These are phyloP conservation scores for Xerocomellus chrysenteron DNA, from an alignment of 768 basidiomycete species.

Conservation along the genomic window DNA sequence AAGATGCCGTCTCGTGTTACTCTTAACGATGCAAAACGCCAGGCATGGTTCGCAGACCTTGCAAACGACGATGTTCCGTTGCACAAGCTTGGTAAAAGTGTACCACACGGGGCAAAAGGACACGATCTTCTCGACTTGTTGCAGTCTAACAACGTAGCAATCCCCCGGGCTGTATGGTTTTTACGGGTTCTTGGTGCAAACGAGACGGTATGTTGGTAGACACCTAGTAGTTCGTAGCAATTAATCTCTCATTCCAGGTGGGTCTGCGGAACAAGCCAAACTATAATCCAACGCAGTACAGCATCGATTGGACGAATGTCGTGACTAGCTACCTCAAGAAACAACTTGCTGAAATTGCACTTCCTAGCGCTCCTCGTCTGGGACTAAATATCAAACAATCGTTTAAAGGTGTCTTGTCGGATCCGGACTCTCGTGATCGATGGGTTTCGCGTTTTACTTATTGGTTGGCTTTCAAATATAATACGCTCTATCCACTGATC, in stretches of 20 bases:
- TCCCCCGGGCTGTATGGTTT: constrained; percentile 85
- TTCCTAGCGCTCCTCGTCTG: constrained; percentile 75
- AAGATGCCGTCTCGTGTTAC: constrained; percentile 83
- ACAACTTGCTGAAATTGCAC: constrained; percentile 71
- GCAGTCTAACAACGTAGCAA: constrained; percentile 72
- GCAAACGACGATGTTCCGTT: constrained; percentile 80
- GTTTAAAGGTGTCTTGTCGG: constrained; percentile 79
- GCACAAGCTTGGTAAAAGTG: constrained; percentile 77
- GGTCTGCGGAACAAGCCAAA: constrained; percentile 73
- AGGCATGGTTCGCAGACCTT: constrained; percentile 80
- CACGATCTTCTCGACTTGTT: constrained; percentile 80
- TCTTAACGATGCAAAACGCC: constrained; percentile 73
- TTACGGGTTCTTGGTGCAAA: constrained; percentile 84
- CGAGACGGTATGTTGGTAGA: constrained; percentile 58
- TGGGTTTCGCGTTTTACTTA: constrained; percentile 83
- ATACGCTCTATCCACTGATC: not conserved
- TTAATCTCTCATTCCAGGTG: constrained; percentile 42
- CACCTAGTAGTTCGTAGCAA: not conserved
- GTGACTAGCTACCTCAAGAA: constrained; percentile 83
- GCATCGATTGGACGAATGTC: constrained; percentile 80
- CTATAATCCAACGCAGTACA: constrained; percentile 83
- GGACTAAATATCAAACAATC: constrained; percentile 81
- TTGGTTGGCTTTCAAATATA: constrained; percentile 45
- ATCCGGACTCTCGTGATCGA: constrained; percentile 63
- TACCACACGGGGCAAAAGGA: constrained; percentile 85